A percentile compares a stretch with the other conserved stretches of the same genome.
Evolutionary conservation across 768 basidiomycete species (phyloP).

Genomic region (Dentipellis fragilis): DNA sequence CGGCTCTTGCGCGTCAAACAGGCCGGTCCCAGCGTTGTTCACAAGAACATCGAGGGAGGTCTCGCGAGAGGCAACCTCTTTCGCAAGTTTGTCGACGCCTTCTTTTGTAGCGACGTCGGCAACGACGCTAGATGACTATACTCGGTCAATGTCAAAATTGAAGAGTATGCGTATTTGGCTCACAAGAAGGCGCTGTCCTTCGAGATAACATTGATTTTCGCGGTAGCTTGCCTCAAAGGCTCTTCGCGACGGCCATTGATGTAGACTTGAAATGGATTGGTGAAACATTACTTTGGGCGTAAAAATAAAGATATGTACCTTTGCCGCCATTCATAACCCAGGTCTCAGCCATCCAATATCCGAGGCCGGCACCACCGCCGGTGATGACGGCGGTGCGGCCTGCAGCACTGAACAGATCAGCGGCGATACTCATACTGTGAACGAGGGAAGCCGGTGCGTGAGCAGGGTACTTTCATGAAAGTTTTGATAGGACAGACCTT

Average conservation of each 20-base stretch:
- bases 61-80: slow-evolving; percentile 41
- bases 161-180: not conserved
- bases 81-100: slow-evolving; percentile 29
- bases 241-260: slow-evolving; percentile 41
- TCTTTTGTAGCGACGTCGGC: slow-evolving; percentile 43
- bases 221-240: slow-evolving; percentile 48
- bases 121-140: slow-evolving; percentile 36
- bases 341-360: slow-evolving; percentile 70
- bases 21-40: slow-evolving; percentile 63
- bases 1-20: slow-evolving; percentile 16
- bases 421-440: no score
- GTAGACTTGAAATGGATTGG: no score
- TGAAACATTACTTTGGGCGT: no score
- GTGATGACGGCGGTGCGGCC: slow-evolving; percentile 64
- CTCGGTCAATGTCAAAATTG: not conserved
- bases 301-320: slow-evolving; percentile 47
- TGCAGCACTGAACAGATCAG: slow-evolving; percentile 45
- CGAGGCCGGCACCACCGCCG: slow-evolving; percentile 70
- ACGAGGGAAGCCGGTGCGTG: no score
- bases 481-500: no score
- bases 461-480: no score
- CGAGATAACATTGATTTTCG: slow-evolving; percentile 30
- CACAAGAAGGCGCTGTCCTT: slow-evolving; percentile 5
- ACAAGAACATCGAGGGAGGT: slow-evolving; percentile 66
- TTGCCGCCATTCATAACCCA: slow-evolving; percentile 71